These are phyloP conservation scores for Jacaranda copaia DNA, from an alignment of 257 asterid species.

Conservation along the genomic window DNA sequence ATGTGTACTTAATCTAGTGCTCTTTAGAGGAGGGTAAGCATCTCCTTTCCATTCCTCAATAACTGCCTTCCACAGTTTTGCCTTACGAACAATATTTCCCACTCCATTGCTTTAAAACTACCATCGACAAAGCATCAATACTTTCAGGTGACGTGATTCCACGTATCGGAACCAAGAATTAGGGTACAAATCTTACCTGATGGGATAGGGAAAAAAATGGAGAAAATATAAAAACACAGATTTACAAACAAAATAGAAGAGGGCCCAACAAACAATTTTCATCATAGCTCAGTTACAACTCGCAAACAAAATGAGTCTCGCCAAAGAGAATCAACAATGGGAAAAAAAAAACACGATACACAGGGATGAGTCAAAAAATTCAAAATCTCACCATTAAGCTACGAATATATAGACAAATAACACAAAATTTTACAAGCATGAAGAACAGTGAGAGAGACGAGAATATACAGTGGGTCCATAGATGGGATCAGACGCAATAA, in stretches of 20 bases:
- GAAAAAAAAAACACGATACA: background rate
- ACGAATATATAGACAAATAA: background rate
- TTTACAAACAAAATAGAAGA: conserved; percentile 1
- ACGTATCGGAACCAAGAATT: conserved; percentile 1
- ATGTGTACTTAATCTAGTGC: conserved; percentile 16
- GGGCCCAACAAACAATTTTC: conserved; percentile 6
- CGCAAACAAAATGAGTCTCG: background rate
- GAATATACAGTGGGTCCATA: conserved; percentile 79
- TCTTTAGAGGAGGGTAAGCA: background rate
- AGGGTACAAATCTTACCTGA: background rate
- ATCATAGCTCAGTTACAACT: conserved; percentile 1
- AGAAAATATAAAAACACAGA: background rate
- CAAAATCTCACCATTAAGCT: background rate
- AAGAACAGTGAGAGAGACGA: background rate
- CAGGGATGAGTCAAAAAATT: background rate
- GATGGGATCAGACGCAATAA: conserved; percentile 77
- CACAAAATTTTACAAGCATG: background rate
- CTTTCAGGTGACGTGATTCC: background rate
- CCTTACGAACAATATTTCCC: background rate
- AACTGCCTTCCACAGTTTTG: background rate
- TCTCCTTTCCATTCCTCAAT: conserved; percentile 12
- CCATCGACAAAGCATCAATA: background rate
- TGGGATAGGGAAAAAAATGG: background rate
- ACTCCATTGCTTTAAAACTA: background rate
- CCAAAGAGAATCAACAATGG: background rate